phyloP scores from a whole-genome alignment of 1,139 yeast genomes.

The Suhomyces bolitotheri region DNA sequence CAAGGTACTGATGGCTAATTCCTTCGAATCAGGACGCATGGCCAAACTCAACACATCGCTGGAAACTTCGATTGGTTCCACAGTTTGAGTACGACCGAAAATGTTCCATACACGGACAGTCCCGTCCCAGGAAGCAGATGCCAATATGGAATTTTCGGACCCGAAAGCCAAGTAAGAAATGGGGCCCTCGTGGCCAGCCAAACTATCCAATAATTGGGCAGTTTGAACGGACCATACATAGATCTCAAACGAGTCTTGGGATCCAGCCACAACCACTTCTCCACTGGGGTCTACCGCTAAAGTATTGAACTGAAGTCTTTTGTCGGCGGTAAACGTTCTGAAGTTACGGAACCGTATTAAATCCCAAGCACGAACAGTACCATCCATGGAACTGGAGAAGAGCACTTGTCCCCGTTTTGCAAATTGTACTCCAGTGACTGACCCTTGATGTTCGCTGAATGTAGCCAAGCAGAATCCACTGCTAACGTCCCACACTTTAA shows the following conservation, averaged over 20 bases:
- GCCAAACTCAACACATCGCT: constrained; percentile 85
- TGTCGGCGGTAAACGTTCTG: constrained; percentile 89
- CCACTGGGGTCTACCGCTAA: constrained; percentile 97
- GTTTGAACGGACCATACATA: constrained; percentile 98
- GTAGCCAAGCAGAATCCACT: constrained; percentile 94
- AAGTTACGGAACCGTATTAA: constrained; percentile 88
- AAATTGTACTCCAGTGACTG: constrained; percentile 85
- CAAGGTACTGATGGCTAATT: constrained; percentile 82
- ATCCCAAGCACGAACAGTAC: constrained; percentile 98
- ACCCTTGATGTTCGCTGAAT: constrained; percentile 85
- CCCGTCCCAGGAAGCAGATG: constrained; percentile 96
- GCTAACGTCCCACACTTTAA: constrained; percentile 91
- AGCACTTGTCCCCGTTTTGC: constrained; percentile 86
- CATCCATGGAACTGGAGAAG: constrained; percentile 90
- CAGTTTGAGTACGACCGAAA: constrained; percentile 79
- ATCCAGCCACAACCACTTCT: constrained; percentile 94
- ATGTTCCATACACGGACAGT: constrained; percentile 92
- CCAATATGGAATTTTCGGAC: constrained; percentile 71
- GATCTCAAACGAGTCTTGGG: constrained; percentile 84
- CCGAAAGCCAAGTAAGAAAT: constrained; percentile 88
- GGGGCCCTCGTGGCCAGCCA: constrained; percentile 96
- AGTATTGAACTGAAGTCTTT: constrained; percentile 81
- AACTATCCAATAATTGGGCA: constrained; percentile 80
- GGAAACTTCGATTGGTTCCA: constrained; percentile 84
- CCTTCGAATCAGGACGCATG: constrained; percentile 90